Evolutionary conservation across 2,329 filamentous ascomycete genomes (phyloP).

Genomic region (Biscogniauxia marginata): DNA sequence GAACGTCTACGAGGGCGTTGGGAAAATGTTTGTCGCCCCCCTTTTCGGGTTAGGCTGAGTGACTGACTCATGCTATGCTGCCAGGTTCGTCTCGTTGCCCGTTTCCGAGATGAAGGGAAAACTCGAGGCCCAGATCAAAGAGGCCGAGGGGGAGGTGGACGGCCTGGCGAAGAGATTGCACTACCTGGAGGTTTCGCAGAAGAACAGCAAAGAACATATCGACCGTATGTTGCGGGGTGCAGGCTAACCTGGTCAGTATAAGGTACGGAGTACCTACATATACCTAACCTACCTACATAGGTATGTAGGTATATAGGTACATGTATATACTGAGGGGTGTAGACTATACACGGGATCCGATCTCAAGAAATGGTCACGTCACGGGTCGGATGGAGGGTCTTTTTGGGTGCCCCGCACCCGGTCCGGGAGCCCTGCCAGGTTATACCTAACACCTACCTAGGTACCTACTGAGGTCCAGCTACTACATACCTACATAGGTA

Average conservation of each 20-base stretch:
- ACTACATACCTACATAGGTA: too few species aligned
- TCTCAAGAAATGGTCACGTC: too few species aligned
- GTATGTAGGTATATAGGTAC: neutral
- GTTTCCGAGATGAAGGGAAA: conserved; percentile 72
- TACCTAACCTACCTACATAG: neutral
- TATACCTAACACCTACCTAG: too few species aligned
- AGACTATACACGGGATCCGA: too few species aligned
- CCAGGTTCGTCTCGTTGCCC: conserved; percentile 83
- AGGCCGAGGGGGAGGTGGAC: conserved; percentile 74
- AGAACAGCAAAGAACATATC: conserved; percentile 90
- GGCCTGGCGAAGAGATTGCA: conserved; percentile 84
- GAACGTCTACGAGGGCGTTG: conserved; percentile 88
- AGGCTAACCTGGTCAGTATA: conserved; percentile 2
- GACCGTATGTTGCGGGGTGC: conserved; percentile 74
- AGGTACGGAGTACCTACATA: neutral
- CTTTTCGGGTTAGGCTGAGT: too few species aligned
- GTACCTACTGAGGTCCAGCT: too few species aligned
- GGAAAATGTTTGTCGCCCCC: conserved; percentile 76
- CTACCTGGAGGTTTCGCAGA: conserved; percentile 91
- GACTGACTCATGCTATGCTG: neutral
- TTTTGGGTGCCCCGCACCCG: too few species aligned
- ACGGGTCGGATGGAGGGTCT: too few species aligned
- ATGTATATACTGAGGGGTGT: neutral
- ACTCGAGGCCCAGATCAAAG: conserved; percentile 70
- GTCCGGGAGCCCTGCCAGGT: too few species aligned